Conservation (phyloP, 441 rosid species). For the Pelargonium australe region DNA sequence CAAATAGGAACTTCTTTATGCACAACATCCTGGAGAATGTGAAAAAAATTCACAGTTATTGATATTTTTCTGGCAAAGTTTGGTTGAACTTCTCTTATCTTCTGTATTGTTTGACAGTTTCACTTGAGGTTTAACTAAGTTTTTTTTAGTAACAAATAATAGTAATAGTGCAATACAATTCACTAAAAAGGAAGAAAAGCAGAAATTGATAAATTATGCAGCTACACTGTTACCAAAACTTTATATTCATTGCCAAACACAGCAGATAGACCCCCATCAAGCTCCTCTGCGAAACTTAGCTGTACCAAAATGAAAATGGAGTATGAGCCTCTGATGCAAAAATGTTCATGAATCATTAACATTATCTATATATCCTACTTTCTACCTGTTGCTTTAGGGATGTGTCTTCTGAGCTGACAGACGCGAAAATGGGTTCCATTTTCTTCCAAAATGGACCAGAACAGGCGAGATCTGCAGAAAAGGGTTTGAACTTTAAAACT, state of each 20-base stretch:
- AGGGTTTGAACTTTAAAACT: background rate
- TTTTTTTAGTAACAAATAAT: background rate
- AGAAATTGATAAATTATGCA: background rate
- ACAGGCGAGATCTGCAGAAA: conserved; percentile 55
- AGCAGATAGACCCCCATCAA: background rate
- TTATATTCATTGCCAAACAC: conserved; percentile 9
- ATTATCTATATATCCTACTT: conserved; percentile 1
- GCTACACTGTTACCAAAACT: background rate
- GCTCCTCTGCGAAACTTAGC: conserved; percentile 8
- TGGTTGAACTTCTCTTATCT: background rate
- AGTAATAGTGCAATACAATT: background rate
- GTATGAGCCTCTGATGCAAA: background rate
- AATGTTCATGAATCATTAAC: conserved; percentile 14
- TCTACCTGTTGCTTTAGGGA: conserved; percentile 80
- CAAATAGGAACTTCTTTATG: conserved; percentile 33
- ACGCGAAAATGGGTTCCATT: conserved; percentile 64
- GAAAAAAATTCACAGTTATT: conserved; percentile 10
- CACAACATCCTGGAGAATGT: conserved; percentile 42
- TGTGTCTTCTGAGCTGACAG: conserved; percentile 53
- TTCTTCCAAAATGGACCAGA: conserved; percentile 81
- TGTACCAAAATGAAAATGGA: conserved; percentile 6
- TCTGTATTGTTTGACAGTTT: background rate
- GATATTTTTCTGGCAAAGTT: background rate
- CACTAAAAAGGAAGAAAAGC: background rate
- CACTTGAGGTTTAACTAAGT: background rate